A percentile compares a stretch with the other conserved stretches of the same genome.
Evolutionary conservation across 345 rosid genomes (phyloP).

Genomic region (Adansonia digitata): DNA sequence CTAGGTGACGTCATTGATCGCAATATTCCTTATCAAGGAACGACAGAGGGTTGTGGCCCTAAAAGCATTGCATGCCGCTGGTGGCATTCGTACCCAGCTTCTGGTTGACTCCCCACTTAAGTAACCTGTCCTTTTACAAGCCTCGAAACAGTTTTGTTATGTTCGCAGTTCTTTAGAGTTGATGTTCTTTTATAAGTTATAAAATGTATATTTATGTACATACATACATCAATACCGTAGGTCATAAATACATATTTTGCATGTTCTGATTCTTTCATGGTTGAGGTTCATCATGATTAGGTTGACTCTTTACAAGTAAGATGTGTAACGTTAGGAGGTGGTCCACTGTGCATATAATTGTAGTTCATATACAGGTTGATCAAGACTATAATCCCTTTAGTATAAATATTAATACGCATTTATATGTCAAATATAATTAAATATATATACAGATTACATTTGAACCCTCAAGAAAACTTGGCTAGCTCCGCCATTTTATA

Average conservation of each 20-base stretch:
- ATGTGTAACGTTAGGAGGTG: too few species aligned
- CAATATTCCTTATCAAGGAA: slow-evolving; percentile 64
- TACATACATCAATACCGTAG: slow-evolving; percentile 3
- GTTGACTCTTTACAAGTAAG: background rate
- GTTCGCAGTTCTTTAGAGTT: slow-evolving; percentile 27
- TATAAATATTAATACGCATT: too few species aligned
- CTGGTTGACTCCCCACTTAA: slow-evolving; percentile 62
- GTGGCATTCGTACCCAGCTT: slow-evolving; percentile 99
- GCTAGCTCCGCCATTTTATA: too few species aligned
- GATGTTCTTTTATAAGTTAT: too few species aligned
- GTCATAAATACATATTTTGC: slow-evolving; percentile 12
- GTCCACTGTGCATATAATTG: slow-evolving; percentile 20
- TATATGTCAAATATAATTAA: too few species aligned
- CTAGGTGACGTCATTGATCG: slow-evolving; percentile 86
- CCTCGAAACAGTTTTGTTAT: slow-evolving; percentile 58
- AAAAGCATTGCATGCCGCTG: slow-evolving; percentile 81
- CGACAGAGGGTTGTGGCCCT: slow-evolving; percentile 53
- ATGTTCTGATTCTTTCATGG: slow-evolving; percentile 25
- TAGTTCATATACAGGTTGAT: background rate
- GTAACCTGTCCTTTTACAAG: slow-evolving; percentile 6
- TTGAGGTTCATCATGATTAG: background rate
- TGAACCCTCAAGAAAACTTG: too few species aligned
- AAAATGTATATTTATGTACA: slow-evolving; percentile 15
- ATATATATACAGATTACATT: too few species aligned
- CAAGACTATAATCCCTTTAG: too few species aligned